Percentiles rank a stretch among this genome's conserved stretches.
These are phyloP conservation scores for Thalia dealbata DNA, from an alignment of 176 grass and related monocot genomes.

Conservation along the genomic window DNA sequence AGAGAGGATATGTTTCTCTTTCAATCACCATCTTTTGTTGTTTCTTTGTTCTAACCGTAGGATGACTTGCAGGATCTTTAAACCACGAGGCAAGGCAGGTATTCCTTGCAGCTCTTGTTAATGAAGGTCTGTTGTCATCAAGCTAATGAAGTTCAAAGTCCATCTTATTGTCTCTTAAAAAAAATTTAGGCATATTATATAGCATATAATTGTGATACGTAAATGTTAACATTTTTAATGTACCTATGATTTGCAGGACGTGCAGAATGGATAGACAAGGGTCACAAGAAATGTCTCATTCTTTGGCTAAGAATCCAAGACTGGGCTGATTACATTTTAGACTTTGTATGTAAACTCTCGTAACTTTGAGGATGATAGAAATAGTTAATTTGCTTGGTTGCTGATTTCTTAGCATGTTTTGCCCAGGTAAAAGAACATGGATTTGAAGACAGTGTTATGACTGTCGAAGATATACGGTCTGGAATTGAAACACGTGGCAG, in stretches of 20 bases:
- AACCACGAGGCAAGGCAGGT: slow-evolving; percentile 86
- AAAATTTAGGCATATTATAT: neutral
- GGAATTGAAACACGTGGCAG: slow-evolving; percentile 85
- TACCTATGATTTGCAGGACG: slow-evolving; percentile 33
- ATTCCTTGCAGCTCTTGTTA: slow-evolving; percentile 71
- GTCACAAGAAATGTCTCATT: slow-evolving; percentile 84
- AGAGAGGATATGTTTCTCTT: no score
- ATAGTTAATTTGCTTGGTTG: neutral
- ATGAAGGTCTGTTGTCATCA: slow-evolving; percentile 49
- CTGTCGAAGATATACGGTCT: slow-evolving; percentile 84
- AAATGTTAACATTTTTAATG: neutral
- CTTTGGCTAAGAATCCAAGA: slow-evolving; percentile 94
- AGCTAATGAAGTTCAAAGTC: neutral
- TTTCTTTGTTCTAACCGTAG: neutral
- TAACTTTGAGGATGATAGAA: no score
- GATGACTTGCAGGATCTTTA: slow-evolving; percentile 50
- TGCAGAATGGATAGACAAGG: slow-evolving; percentile 90
- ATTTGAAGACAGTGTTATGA: slow-evolving; percentile 65
- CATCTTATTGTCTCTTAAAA: neutral
- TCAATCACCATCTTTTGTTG: neutral
- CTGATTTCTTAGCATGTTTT: neutral
- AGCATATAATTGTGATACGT: neutral
- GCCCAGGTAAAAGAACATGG: slow-evolving; percentile 80
- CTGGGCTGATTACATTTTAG: slow-evolving; percentile 82
- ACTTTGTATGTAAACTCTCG: slow-evolving; percentile 46